phyloP scores from a whole-genome alignment of 78 protist species.

The Dictyostelium capitatum region DNA sequence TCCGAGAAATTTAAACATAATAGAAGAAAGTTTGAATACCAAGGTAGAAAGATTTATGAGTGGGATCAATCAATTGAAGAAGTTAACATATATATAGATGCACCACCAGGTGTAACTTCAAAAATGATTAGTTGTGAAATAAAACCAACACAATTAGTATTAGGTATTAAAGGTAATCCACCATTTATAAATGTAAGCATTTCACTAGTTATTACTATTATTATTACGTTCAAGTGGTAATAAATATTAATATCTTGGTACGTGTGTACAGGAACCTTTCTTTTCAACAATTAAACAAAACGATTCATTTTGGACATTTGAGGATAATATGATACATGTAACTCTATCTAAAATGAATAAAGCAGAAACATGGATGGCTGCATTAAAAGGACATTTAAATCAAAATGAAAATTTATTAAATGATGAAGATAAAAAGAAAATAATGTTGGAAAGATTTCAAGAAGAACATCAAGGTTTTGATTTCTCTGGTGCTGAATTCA shows the following conservation, averaged over 20 bases:
- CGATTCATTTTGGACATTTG: constrained; percentile 80
- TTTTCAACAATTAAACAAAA: constrained; percentile 56
- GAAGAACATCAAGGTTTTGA: constrained; percentile 80
- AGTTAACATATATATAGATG: constrained; percentile 50
- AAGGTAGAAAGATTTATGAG: constrained; percentile 82
- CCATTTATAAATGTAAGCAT: constrained; percentile 79
- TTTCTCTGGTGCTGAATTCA: constrained; percentile 71
- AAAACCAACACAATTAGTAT: constrained; percentile 30
- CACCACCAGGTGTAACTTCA: constrained; percentile 71
- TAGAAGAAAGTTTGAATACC: constrained; percentile 74
- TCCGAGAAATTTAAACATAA: constrained; percentile 64
- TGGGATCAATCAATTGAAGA: constrained; percentile 86
- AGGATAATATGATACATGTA: constrained; percentile 67
- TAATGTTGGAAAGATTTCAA: constrained; percentile 83
- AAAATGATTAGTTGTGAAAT: constrained; percentile 80
- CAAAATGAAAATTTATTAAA: constrained; percentile 17
- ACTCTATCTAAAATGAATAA: constrained; percentile 75
- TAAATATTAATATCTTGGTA: too few relatives aligned
- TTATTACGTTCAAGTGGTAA: background rate
- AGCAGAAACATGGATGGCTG: constrained; percentile 75
- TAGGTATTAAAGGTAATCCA: constrained; percentile 79
- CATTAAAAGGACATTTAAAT: constrained; percentile 64
- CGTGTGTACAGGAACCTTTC: constrained; percentile 70
- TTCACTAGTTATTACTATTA: background rate
- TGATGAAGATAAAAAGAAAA: constrained; percentile 67